Conservation (phyloP, 208 protist species). For the Trypanosoma scelopori region DNA sequence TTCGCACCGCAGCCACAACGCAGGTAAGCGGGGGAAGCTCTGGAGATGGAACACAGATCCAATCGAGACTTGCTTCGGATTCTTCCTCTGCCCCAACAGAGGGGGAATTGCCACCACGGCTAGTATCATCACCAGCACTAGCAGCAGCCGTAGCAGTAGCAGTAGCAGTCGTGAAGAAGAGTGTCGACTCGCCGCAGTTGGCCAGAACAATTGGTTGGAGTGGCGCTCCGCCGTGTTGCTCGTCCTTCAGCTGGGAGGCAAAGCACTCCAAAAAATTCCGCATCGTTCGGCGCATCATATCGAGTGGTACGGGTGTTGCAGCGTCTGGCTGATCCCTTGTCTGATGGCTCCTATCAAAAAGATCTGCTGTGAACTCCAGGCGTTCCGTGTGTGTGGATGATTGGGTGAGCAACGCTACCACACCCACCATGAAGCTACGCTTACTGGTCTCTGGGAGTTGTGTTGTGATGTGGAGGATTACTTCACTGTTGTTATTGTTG, state of each 20-base stretch:
- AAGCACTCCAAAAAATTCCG: conserved; percentile 25
- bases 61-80: conserved; percentile 17
- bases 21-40: conserved; percentile 34
- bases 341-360: conserved; percentile 37
- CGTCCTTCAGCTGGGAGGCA: conserved; percentile 19
- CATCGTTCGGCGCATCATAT: conserved; percentile 15
- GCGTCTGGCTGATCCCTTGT: background rate
- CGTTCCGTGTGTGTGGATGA: conserved; percentile 44
- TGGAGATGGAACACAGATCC: conserved; percentile 48
- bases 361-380: conserved; percentile 38
- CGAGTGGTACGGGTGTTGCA: conserved; percentile 1
- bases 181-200: conserved; percentile 36
- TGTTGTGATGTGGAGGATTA: conserved; percentile 31
- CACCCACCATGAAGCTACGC: conserved; percentile 29
- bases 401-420: conserved; percentile 36
- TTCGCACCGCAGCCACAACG: conserved; percentile 8
- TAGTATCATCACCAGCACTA: conserved; percentile 14
- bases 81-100: background rate
- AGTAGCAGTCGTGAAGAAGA: conserved; percentile 46
- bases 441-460: conserved; percentile 28
- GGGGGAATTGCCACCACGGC: background rate
- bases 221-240: background rate
- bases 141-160: no score
- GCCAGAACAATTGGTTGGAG: conserved; percentile 19
- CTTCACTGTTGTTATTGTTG: conserved; percentile 35